phyloP scores from a whole-genome alignment of 78 protist genomes.

The Protostelium mycophagum region DNA sequence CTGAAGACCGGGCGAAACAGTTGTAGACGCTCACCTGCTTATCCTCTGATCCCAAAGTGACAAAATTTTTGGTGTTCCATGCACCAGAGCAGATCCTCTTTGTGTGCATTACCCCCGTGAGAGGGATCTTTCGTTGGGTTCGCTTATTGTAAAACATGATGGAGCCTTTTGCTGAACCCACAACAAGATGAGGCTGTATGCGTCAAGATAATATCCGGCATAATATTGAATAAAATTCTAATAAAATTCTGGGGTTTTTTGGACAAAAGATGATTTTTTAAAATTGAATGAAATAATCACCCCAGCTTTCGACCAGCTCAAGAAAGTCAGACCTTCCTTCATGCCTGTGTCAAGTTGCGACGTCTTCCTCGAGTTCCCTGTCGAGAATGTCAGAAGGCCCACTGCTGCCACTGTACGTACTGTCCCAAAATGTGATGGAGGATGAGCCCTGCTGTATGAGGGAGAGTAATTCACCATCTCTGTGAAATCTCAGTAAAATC shows the following conservation, averaged over 20 bases:
- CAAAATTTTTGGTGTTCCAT: conserved; percentile 41
- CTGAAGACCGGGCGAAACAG: not conserved
- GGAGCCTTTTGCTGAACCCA: conserved; percentile 43
- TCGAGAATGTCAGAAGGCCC: no score
- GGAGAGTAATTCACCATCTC: conserved; percentile 39
- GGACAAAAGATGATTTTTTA: no score
- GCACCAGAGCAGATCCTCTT: conserved; percentile 60
- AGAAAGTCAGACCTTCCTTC: conserved; percentile 10
- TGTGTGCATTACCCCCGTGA: conserved; percentile 52
- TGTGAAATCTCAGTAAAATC: not conserved
- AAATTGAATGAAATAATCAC: not conserved
- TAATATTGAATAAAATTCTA: not conserved
- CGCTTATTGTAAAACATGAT: conserved; percentile 29
- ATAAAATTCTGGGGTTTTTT: no score
- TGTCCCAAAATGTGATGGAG: conserved; percentile 9
- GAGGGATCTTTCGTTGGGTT: conserved; percentile 35
- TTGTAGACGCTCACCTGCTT: not conserved
- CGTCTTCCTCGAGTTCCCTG: not conserved
- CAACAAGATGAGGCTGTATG: conserved; percentile 52
- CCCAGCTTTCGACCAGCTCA: conserved; percentile 17
- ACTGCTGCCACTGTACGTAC: no score
- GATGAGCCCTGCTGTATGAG: conserved; percentile 20
- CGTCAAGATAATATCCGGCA: no score
- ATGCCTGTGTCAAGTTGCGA: conserved; percentile 12
- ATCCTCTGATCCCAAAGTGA: conserved; percentile 66